Percentiles rank a stretch among this genome's conserved stretches.
phyloP scores from a whole-genome alignment of 2,329 filamentous ascomycete genomes.

The Escovopsis sp. region DNA sequence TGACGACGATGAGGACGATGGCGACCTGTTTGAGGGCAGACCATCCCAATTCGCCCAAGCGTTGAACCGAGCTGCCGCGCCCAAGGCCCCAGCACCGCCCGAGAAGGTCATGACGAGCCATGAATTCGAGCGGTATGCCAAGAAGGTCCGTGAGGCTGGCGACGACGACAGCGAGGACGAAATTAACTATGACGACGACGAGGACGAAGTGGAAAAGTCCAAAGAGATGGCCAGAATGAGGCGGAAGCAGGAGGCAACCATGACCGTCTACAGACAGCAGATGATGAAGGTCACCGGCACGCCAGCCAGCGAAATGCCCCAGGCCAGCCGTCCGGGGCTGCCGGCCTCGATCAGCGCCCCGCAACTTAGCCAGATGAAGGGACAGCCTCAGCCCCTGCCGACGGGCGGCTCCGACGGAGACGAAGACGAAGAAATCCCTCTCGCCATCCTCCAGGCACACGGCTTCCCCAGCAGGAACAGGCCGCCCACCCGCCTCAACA shows the following conservation, averaged over 20 bases:
- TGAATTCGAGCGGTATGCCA: constrained; percentile 69
- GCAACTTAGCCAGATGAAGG: constrained; percentile 31
- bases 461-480: constrained; percentile 71
- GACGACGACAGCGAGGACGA: constrained; percentile 51
- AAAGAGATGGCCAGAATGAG: constrained; percentile 61
- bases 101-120: constrained; percentile 83
- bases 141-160: constrained; percentile 49
- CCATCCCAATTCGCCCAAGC: constrained; percentile 22
- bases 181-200: constrained; percentile 54
- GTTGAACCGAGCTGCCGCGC: constrained; percentile 18
- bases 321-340: constrained; percentile 36
- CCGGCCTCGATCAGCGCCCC: constrained; percentile 48
- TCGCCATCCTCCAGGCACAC: constrained; percentile 76
- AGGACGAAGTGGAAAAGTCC: constrained; percentile 65
- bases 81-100: constrained; percentile 24
- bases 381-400: constrained; percentile 21
- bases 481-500: constrained; percentile 52
- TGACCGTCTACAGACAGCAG: constrained; percentile 79
- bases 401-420: constrained; percentile 58
- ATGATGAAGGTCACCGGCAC: constrained; percentile 96
- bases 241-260: constrained; percentile 77
- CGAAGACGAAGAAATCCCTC: constrained; percentile 77
- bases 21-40: constrained; percentile 40
- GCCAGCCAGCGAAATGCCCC: constrained; percentile 20
- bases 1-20: constrained; percentile 23